A percentile compares a stretch with the other conserved stretches of the same genome.
phyloP scores from a whole-genome alignment of 108 stramenopile species.

The Schizochytrium sp. region DNA sequence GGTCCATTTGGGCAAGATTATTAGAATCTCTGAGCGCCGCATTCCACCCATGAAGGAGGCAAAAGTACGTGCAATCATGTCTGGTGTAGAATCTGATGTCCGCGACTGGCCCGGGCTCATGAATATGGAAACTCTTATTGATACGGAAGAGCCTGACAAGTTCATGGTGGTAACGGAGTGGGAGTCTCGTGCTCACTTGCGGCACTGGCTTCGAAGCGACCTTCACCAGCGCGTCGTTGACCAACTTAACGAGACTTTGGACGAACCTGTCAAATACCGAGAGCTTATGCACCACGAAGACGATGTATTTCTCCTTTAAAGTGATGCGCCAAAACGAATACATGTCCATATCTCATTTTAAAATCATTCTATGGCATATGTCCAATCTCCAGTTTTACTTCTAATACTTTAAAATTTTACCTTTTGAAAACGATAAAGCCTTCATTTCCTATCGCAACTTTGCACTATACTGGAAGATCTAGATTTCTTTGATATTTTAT shows the following conservation, averaged over 20 bases:
- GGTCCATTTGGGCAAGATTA: conserved; percentile 53
- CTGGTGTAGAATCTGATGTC: conserved; percentile 15
- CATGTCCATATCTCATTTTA: neutral
- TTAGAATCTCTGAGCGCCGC: conserved; percentile 50
- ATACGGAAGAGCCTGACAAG: conserved; percentile 18
- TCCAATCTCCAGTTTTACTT: too few relatives aligned
- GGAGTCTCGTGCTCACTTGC: conserved; percentile 49
- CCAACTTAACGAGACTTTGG: neutral
- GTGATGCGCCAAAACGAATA: neutral
- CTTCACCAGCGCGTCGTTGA: conserved; percentile 49
- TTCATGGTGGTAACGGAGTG: conserved; percentile 54
- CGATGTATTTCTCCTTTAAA: conserved; percentile 25
- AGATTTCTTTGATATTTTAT: too few relatives aligned
- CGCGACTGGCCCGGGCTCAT: conserved; percentile 57
- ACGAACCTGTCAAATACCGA: conserved; percentile 53
- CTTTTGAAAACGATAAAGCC: too few relatives aligned
- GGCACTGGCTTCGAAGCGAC: conserved; percentile 52
- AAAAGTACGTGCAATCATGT: conserved; percentile 5
- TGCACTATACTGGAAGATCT: too few relatives aligned
- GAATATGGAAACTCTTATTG: conserved; percentile 52
- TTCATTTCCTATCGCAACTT: too few relatives aligned
- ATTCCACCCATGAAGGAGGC: conserved; percentile 27
- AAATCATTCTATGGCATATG: too few relatives aligned
- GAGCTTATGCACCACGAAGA: conserved; percentile 61
- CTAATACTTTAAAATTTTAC: too few relatives aligned